phyloP scores from a whole-genome alignment of 768 basidiomycete species.

The Amanita polypyramis region DNA sequence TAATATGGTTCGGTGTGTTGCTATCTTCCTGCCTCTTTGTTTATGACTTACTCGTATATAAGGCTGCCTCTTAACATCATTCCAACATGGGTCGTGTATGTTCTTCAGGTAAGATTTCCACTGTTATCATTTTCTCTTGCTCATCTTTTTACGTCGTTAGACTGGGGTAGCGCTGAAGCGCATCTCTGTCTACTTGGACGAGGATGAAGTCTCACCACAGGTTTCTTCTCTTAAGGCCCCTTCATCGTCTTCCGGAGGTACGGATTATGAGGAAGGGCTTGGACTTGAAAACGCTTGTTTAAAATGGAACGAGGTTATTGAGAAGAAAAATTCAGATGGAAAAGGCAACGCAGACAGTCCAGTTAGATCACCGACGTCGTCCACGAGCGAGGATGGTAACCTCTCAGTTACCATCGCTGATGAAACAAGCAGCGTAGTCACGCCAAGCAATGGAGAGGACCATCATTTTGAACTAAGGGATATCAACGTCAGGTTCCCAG shows the following conservation, averaged over 20 bases:
- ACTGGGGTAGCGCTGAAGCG: slow-evolving; percentile 57
- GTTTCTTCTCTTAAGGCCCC: slow-evolving; percentile 53
- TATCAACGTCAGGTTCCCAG: slow-evolving; percentile 60
- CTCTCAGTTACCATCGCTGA: slow-evolving; percentile 15
- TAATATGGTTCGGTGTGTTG: slow-evolving; percentile 63
- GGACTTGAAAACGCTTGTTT: slow-evolving; percentile 51
- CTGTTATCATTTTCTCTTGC: not conserved
- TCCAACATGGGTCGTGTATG: slow-evolving; percentile 68
- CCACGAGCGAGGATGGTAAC: slow-evolving; percentile 9
- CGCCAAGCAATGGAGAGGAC: slow-evolving; percentile 21
- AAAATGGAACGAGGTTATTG: slow-evolving; percentile 47
- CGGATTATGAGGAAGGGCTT: slow-evolving; percentile 31
- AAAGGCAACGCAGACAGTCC: slow-evolving; percentile 6
- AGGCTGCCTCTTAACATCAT: slow-evolving; percentile 70
- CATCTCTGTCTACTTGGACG: slow-evolving; percentile 55
- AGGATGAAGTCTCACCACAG: slow-evolving; percentile 59
- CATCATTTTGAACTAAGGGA: slow-evolving; percentile 59
- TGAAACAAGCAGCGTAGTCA: slow-evolving; percentile 14
- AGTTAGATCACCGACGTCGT: not conserved
- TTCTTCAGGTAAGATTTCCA: slow-evolving; percentile 42
- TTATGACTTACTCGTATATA: not conserved
- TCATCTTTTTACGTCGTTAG: slow-evolving; percentile 16
- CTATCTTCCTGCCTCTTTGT: not conserved
- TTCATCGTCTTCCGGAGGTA: slow-evolving; percentile 18
- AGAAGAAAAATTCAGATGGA: slow-evolving; percentile 15